Conservation (phyloP, 1,139 yeast genomes). For the Magnusiomyces tetraspermus region DNA sequence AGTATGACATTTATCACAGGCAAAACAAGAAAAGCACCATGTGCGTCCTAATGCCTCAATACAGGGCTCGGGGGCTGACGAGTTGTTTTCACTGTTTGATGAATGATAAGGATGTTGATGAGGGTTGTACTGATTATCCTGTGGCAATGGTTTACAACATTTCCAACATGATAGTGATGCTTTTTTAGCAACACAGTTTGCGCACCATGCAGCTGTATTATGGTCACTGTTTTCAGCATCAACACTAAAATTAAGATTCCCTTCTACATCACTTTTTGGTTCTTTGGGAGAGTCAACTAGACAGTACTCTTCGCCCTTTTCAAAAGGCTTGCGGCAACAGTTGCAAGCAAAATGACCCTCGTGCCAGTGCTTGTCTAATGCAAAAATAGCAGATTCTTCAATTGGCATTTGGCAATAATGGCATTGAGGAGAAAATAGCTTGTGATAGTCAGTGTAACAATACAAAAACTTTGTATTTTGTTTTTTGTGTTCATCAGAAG, state of each 20-base stretch:
- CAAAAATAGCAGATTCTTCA: constrained; percentile 27
- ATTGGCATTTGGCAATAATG: constrained; percentile 29
- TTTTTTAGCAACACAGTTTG: constrained; percentile 24
- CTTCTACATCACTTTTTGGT: too few relatives aligned
- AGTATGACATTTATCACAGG: constrained; percentile 28
- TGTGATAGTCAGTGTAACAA: constrained; percentile 32
- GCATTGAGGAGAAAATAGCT: constrained; percentile 28
- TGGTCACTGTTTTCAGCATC: not conserved
- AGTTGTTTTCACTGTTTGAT: not conserved
- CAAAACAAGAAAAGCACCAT: constrained; percentile 30
- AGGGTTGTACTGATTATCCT: not conserved
- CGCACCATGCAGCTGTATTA: constrained; percentile 22
- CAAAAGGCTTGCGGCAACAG: constrained; percentile 26
- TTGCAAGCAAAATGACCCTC: constrained; percentile 32
- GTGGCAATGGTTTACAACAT: constrained; percentile 16
- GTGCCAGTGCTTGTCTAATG: constrained; percentile 29
- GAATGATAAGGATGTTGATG: not conserved
- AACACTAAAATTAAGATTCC: constrained; percentile 4
- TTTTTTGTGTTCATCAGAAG: constrained; percentile 4
- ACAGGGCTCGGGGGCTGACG: constrained; percentile 3
- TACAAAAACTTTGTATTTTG: constrained; percentile 18
- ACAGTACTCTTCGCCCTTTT: constrained; percentile 21
- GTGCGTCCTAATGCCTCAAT: constrained; percentile 29
- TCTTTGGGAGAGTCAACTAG: constrained; percentile 16
- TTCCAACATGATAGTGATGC: constrained; percentile 31